phyloP scores from a whole-genome alignment of 805 yeast genomes.

The Starmera pachycereana region DNA sequence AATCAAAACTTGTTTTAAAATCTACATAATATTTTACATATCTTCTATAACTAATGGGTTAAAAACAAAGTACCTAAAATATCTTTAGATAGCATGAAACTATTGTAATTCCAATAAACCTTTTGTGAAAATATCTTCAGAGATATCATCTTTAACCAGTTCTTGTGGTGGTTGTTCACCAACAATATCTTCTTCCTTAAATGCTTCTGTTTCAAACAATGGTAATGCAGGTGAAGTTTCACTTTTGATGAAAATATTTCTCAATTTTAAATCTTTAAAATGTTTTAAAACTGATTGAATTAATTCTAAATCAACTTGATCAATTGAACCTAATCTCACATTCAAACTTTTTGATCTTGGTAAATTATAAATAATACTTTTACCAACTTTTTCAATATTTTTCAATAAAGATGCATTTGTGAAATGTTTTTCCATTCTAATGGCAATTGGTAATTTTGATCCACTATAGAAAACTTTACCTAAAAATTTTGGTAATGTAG shows the following conservation, averaged over 20 bases:
- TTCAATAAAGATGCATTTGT: constrained; percentile 42
- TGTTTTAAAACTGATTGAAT: constrained; percentile 41
- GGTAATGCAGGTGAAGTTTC: constrained; percentile 76
- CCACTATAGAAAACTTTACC: constrained; percentile 69
- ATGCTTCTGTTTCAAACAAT: constrained; percentile 53
- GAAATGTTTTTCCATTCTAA: constrained; percentile 30
- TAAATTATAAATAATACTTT: constrained; percentile 49
- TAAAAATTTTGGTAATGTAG: constrained; percentile 70
- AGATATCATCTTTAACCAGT: constrained; percentile 25
- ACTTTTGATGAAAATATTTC: constrained; percentile 57
- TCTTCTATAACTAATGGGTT: no score
- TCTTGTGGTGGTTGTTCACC: constrained; percentile 8
- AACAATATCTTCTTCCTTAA: constrained; percentile 24
- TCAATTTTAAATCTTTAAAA: constrained; percentile 36
- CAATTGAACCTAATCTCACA: constrained; percentile 53
- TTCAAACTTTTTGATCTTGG: constrained; percentile 66
- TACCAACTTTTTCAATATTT: constrained; percentile 47
- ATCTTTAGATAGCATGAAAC: no score
- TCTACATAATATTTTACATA: no score
- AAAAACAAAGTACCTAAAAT: no score
- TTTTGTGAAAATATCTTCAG: constrained; percentile 41
- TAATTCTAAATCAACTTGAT: constrained; percentile 32
- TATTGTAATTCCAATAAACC: constrained; percentile 72
- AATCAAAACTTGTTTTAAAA: no score
- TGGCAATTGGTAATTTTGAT: constrained; percentile 58